phyloP scores from a whole-genome alignment of 495 filamentous ascomycete species.

The Talaromyces adpressus region DNA sequence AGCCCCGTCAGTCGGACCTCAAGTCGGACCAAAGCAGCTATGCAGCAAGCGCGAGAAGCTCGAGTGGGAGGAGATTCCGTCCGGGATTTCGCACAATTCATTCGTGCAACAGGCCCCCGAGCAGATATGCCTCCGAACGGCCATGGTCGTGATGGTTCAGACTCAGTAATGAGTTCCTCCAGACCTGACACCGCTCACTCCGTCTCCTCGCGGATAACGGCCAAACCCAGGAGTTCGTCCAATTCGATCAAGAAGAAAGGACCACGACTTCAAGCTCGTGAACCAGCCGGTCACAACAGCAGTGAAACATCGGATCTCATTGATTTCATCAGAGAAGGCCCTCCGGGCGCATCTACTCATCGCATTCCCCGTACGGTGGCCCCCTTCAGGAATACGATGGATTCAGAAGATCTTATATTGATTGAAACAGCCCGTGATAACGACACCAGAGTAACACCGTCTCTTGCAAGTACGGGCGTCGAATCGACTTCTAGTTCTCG shows the following conservation, averaged over 20 bases:
- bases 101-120: constrained; percentile 70
- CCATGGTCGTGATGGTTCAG: constrained; percentile 1
- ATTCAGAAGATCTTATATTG: constrained; percentile 64
- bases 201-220: background rate
- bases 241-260: constrained; percentile 10
- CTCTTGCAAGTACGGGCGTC: constrained; percentile 36
- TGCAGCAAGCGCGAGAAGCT: constrained; percentile 58
- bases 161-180: background rate
- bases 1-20: constrained; percentile 2
- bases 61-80: constrained; percentile 56
- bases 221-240: background rate
- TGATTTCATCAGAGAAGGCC: constrained; percentile 86
- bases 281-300: constrained; percentile 51
- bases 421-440: constrained; percentile 25
- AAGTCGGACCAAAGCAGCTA: constrained; percentile 17
- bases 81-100: constrained; percentile 77
- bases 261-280: constrained; percentile 60
- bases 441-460: constrained; percentile 20
- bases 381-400: constrained; percentile 77
- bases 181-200: constrained; percentile 8
- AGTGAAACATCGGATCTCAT: constrained; percentile 78
- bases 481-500: constrained; percentile 46
- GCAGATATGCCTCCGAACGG: background rate
- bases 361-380: constrained; percentile 78
- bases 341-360: constrained; percentile 49